Base-by-base conservation (phyloP, 345 rosid genomes). In the Balakata baccata region DNA sequence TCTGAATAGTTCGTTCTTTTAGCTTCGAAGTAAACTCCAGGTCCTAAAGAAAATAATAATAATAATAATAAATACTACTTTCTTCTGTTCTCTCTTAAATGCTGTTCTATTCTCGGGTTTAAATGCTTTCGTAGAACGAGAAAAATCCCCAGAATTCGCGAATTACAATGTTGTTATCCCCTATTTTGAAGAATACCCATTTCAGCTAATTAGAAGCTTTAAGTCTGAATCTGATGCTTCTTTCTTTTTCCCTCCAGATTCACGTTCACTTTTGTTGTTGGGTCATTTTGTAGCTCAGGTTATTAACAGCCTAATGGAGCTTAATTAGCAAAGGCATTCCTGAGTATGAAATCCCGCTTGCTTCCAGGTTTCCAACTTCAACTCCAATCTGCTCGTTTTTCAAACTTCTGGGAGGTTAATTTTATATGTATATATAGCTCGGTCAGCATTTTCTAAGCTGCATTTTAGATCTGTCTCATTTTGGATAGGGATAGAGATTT, bases 401-500 rank as follows among this genome's bases (percentile, higher is more conserved):
- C 17, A 41, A 54, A 39, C 34, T 54, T 58, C 63, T 12, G 5
- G 56, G 69, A 16, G 39, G 34, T 13, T 47, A 6, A 22, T 23
- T 66, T 22, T 5, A 25, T 47, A 13, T 37, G 29, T 50, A 4
- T 66, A 1, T 49, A 1, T 18, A 10, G 18, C 37, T 20, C 10
- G 13, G 14, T 41, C 25, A 39, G 47, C 64, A 52, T 63, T 64
- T 74, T 52, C 3, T 60, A 25, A 64, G 53, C 64, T 56, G 56
- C 70, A 67, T 68, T 74, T 20, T 34, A 74, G 77, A 74, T 74
- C 77, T 74, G 66, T 67, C 57, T 53, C 70, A 11, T 43, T 65
- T 25, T 54, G 45, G 38, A 25, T 43, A 52, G 3, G 23, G 46
- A 37, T 51, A 14, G 2, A 64, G 29, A 2, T 49, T 2, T 7